Base-by-base conservation (phyloP, 1,139 yeast species). In the Hanseniaspora uvarum region DNA sequence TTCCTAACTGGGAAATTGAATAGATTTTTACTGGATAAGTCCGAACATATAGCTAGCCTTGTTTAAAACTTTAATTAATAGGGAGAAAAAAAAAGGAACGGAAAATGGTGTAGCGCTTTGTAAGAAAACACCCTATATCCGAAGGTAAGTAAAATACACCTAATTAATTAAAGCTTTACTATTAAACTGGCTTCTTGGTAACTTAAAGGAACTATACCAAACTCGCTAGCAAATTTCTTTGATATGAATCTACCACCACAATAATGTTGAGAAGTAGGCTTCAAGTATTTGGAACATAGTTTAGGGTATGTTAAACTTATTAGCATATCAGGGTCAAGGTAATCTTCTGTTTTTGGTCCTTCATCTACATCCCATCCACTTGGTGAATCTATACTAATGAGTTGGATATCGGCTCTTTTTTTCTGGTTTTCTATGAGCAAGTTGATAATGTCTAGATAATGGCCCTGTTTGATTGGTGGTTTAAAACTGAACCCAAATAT, bases 361-460 rank as follows among this genome's bases (percentile, higher is more conserved):
- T 74, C 64, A 63, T 92, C 95, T 5, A 92, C 97, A 64, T 88
- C 94, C 98, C 98, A 92, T 0, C 96, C 95, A 0, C 95, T 84
- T 0, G 98, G 98, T 41, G 89, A 80, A 65, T 92, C 98, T 1
- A 92, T 86, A 0, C 95, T 34, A 30, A 34, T 34, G 19, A 23
- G 5, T 34, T 46, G 18, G 12, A 4, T 75, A 69, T 10, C 33
- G 4, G 6, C 72, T 65, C 10, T 5, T 60, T 54, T 3, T 69
- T 61, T 26, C 62, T 89, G 70, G 39, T 71, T 69, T 4, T 66
- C 62, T 54, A 92, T 73, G 31, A 84, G 76, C 0, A 72, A 72
- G 39, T 76, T 79, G 65, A 86, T 92, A 0, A 96, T 96, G n/a
- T 50, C 48, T 5, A 7, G 3, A 19, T 50, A 50, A 14, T 23